Percentiles rank a stretch among this genome's conserved stretches.
phyloP scores from a whole-genome alignment of 257 asterid species.

The Perilla frutescens region DNA sequence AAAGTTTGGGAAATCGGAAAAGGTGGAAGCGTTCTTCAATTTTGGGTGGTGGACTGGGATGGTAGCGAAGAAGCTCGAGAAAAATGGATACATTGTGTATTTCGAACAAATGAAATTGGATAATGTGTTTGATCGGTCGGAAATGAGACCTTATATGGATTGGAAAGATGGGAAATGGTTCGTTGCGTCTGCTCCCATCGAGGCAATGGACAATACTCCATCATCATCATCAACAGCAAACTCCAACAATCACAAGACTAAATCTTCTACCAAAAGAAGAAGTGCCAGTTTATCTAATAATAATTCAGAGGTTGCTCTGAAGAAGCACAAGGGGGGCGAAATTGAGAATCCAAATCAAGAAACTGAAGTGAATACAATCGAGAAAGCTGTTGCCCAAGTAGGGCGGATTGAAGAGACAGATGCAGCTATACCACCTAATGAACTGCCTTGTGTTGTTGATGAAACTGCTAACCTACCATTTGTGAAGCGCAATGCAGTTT shows the following conservation, averaged over 20 bases:
- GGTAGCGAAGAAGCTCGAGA: slow-evolving; percentile 52
- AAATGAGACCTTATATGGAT: slow-evolving; percentile 74
- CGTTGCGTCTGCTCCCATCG: not conserved
- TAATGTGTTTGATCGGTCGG: slow-evolving; percentile 42
- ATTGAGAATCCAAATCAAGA: too few species aligned
- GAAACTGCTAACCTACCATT: slow-evolving; percentile 51
- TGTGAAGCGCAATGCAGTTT: slow-evolving; percentile 47
- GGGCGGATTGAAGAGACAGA: too few species aligned
- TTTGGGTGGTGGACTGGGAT: slow-evolving; percentile 70
- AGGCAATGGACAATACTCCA: too few species aligned
- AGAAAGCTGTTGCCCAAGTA: not conserved
- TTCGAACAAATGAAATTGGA: slow-evolving; percentile 45
- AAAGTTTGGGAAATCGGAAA: slow-evolving; percentile 48
- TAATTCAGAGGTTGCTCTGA: not conserved
- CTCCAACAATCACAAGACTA: not conserved
- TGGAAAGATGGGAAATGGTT: slow-evolving; percentile 79
- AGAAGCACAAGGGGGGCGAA: not conserved
- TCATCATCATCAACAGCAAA: not conserved
- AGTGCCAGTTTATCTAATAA: not conserved
- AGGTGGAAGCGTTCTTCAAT: slow-evolving; percentile 62
- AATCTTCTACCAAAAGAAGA: slow-evolving; percentile 36
- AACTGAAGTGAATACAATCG: too few species aligned
- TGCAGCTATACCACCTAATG: not conserved
- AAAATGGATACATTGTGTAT: slow-evolving; percentile 50
- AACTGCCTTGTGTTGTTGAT: not conserved